Percentiles rank a stretch among this genome's conserved stretches.
phyloP scores from a whole-genome alignment of 2,329 filamentous ascomycete species.

The Aspergillus hiratsukae region DNA sequence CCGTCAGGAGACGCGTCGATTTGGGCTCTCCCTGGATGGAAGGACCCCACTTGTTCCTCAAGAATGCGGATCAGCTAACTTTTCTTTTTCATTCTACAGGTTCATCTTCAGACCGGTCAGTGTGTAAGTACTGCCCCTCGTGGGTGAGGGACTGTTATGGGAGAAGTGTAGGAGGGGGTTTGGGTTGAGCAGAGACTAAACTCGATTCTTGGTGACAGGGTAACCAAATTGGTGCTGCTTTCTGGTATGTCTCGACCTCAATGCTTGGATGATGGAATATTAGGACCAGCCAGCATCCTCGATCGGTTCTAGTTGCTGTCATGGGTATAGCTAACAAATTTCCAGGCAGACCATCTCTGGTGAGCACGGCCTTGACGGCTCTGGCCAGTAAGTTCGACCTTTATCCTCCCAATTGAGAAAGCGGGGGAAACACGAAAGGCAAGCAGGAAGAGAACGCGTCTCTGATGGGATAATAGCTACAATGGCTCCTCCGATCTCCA shows the following conservation, averaged over 20 bases:
- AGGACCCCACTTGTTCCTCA: slow-evolving; percentile 22
- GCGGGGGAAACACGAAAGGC: background rate
- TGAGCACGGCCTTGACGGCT: slow-evolving; percentile 93
- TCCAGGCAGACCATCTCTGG: slow-evolving; percentile 71
- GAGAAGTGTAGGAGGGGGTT: background rate
- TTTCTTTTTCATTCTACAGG: slow-evolving; percentile 53
- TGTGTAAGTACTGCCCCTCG: slow-evolving; percentile 63
- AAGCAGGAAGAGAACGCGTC: background rate
- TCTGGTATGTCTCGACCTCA: slow-evolving; percentile 62
- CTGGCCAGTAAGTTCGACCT: slow-evolving; percentile 71
- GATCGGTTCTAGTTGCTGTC: background rate
- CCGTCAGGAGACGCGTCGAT: slow-evolving; percentile 27
- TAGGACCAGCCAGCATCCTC: background rate
- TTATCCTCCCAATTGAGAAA: background rate
- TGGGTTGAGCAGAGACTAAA: slow-evolving; percentile 11
- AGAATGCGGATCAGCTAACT: slow-evolving; percentile 28
- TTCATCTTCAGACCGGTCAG: slow-evolving; percentile 99
- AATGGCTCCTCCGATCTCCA: slow-evolving; percentile 98
- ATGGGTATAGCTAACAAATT: slow-evolving; percentile 34
- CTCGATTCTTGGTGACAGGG: slow-evolving; percentile 55
- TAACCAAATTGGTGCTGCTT: slow-evolving; percentile 99
- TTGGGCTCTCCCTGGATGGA: slow-evolving; percentile 26
- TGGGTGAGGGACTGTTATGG: background rate
- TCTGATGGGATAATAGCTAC: slow-evolving; percentile 57
- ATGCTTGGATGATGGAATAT: background rate